Conservation (phyloP, 148 eudicot genomes). For the Chenopodium quinoa region DNA sequence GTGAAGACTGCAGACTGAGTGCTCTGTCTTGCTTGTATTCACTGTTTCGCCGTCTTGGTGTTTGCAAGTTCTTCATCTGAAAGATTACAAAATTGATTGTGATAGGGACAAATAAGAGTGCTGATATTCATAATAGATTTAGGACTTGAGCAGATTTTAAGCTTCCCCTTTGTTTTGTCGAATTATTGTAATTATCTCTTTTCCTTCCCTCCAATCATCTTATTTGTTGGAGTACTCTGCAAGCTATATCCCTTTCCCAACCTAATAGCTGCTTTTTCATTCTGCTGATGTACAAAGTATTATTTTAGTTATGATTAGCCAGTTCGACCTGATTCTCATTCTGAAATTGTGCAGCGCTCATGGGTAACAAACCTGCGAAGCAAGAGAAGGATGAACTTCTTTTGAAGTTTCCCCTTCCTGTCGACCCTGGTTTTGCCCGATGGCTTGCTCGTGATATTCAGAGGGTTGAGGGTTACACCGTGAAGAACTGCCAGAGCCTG, state of each 20-base stretch:
- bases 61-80: background rate
- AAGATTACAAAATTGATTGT: background rate
- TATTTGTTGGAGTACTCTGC: background rate
- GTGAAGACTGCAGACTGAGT: background rate
- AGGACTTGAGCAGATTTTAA: background rate
- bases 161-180: background rate
- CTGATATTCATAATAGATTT: background rate
- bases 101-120: background rate
- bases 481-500: slow-evolving; percentile 41
- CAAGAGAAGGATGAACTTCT: slow-evolving; percentile 50
- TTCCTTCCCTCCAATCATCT: background rate
- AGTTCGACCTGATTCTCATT: slow-evolving; percentile 9
- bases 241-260: background rate
- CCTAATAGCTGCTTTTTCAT: background rate
- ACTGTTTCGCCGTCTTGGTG: background rate
- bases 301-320: background rate
- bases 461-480: slow-evolving; percentile 56
- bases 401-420: slow-evolving; percentile 57
- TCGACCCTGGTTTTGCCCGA: slow-evolving; percentile 58
- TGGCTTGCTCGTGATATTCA: slow-evolving; percentile 81
- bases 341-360: slow-evolving; percentile 30
- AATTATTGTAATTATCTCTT: background rate
- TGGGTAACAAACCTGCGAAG: slow-evolving; percentile 82
- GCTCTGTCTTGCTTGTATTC: background rate
- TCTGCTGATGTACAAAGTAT: background rate